phyloP scores from a whole-genome alignment of 371 early-diverging fungal species.

The Zopfochytrium polystomum region DNA sequence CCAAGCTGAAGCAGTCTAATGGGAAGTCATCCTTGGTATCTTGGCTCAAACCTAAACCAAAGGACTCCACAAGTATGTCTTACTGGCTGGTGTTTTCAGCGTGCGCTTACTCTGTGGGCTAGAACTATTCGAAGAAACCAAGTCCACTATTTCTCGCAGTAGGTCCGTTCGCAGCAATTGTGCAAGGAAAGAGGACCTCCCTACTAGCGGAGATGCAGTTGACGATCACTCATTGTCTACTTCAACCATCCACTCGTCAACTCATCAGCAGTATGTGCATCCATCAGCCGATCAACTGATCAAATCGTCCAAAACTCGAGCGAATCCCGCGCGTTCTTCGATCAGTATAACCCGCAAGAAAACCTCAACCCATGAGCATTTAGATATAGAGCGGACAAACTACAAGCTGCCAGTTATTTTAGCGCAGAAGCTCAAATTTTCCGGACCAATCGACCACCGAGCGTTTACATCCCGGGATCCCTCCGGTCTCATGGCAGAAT shows the following conservation, averaged over 20 bases:
- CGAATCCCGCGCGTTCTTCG: neutral
- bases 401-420: neutral
- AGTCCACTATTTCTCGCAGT: too few relatives aligned
- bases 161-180: too few relatives aligned
- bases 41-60: too few relatives aligned
- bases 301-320: neutral
- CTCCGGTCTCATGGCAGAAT: constrained; percentile 21
- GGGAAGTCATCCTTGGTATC: too few relatives aligned
- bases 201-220: too few relatives aligned
- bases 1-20: too few relatives aligned
- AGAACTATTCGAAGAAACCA: too few relatives aligned
- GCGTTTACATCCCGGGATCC: constrained; percentile 36
- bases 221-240: too few relatives aligned
- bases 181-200: too few relatives aligned
- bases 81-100: too few relatives aligned
- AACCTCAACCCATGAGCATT: neutral
- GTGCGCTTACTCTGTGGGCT: too few relatives aligned
- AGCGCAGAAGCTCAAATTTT: neutral
- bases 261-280: neutral
- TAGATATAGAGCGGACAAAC: neutral
- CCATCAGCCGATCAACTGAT: neutral
- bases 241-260: neutral
- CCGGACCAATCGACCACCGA: constrained; percentile 44
- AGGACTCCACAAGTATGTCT: too few relatives aligned
- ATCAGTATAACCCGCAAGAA: neutral